Conservation (phyloP, 1,139 yeast genomes). For the Suhomyces kunorum region DNA sequence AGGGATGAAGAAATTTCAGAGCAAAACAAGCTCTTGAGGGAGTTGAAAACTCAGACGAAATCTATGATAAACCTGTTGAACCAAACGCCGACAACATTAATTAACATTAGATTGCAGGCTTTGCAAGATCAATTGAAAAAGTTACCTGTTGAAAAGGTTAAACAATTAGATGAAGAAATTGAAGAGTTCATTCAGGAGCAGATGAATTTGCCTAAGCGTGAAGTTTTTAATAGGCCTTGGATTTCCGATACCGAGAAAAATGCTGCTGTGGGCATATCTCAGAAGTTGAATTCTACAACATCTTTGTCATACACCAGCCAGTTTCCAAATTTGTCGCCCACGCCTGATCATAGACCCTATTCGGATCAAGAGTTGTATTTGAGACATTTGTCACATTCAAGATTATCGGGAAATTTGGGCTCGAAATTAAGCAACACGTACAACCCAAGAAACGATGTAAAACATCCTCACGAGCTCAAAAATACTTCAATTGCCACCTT, state of each 20-base stretch:
- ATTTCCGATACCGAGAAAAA: conserved; percentile 15
- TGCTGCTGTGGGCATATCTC: conserved; percentile 14
- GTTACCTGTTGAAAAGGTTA: conserved; percentile 36
- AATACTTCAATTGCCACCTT: conserved; percentile 67
- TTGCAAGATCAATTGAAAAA: conserved; percentile 35
- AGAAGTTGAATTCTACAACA: conserved; percentile 32
- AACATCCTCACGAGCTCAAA: conserved; percentile 55
- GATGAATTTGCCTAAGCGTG: conserved; percentile 37
- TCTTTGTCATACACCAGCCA: conserved; percentile 32
- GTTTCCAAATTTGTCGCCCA: conserved; percentile 45
- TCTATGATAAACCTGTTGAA: conserved; percentile 37
- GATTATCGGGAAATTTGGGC: conserved; percentile 58
- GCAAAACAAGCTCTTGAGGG: conserved; percentile 39
- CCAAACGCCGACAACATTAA: conserved; percentile 35
- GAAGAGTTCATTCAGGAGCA: conserved; percentile 40
- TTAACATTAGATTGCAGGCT: conserved; percentile 31
- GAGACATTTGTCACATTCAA: conserved; percentile 60
- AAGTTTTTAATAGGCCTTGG: conserved; percentile 42
- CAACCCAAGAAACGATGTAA: conserved; percentile 66
- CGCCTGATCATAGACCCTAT: conserved; percentile 53
- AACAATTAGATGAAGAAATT: conserved; percentile 45
- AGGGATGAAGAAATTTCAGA: conserved; percentile 45
- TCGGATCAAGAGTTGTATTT: conserved; percentile 74
- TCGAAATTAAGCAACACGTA: conserved; percentile 65
- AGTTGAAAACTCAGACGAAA: conserved; percentile 33